These are phyloP conservation scores for Acanthamoeba healyi DNA, from an alignment of 208 protist species.

Conservation along the genomic window DNA sequence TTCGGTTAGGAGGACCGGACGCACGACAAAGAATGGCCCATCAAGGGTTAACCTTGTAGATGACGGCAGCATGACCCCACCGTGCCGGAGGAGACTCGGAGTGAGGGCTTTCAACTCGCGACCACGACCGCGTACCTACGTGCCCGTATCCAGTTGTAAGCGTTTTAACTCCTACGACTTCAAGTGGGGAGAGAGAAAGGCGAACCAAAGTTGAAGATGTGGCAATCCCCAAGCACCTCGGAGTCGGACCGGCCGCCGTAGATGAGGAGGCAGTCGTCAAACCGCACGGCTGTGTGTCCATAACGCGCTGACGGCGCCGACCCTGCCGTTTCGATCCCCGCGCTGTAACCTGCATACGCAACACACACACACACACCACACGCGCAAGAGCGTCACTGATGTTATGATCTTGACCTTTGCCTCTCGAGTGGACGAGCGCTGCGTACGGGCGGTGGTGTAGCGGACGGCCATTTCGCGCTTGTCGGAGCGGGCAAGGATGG, in stretches of 20 bases:
- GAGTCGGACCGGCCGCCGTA: background rate
- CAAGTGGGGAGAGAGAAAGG: no score
- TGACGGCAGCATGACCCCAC: background rate
- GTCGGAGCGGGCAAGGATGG: background rate
- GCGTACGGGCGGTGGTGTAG: slow-evolving; percentile 25
- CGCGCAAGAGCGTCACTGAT: background rate
- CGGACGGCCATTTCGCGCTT: slow-evolving; percentile 44
- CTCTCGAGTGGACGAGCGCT: no score
- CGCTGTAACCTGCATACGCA: background rate
- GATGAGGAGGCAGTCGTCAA: background rate
- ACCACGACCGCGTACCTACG: background rate
- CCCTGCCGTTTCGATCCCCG: background rate
- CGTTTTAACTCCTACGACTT: background rate
- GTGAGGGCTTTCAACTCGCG: background rate
- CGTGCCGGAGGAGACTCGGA: background rate
- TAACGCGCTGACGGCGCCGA: background rate
- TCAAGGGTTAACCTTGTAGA: background rate
- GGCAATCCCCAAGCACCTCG: background rate
- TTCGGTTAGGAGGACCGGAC: background rate
- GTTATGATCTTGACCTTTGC: background rate
- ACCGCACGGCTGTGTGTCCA: background rate
- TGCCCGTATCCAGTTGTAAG: background rate
- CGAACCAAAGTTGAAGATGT: slow-evolving; percentile 36
- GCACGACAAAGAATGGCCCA: background rate
- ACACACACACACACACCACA: background rate